These are phyloP conservation scores for Tylopilus sp. DNA, from an alignment of 768 basidiomycete species.

Conservation along the genomic window DNA sequence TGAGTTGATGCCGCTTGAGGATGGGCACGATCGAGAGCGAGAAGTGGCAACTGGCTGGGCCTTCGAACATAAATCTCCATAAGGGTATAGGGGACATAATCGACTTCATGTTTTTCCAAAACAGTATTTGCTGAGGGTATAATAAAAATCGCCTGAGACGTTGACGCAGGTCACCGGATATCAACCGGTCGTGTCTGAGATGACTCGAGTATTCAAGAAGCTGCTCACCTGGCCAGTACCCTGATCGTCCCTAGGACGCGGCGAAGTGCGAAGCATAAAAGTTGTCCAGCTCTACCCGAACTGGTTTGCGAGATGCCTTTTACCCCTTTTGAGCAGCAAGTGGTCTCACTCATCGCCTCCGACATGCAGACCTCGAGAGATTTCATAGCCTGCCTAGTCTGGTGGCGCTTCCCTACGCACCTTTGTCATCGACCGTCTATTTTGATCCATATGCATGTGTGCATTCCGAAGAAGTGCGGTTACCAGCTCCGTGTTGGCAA, in stretches of 20 bases:
- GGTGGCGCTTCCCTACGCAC: background rate
- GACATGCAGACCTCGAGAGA: constrained; percentile 2
- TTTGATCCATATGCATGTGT: background rate
- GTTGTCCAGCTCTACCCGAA: background rate
- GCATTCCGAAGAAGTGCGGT: background rate
- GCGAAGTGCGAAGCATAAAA: background rate
- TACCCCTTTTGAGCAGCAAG: background rate
- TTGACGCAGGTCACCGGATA: background rate
- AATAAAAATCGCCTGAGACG: too few species aligned
- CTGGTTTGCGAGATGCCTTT: background rate
- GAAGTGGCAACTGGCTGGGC: background rate
- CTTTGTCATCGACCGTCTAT: background rate
- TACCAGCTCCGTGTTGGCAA: background rate
- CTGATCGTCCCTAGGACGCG: background rate
- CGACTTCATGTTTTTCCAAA: background rate
- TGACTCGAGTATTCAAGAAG: background rate
- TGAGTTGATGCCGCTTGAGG: background rate
- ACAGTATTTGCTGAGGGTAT: too few species aligned
- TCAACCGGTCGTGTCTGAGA: background rate
- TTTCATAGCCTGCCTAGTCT: constrained; percentile 20
- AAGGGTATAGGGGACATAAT: background rate
- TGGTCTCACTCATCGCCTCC: background rate
- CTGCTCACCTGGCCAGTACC: background rate
- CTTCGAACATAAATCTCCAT: background rate
- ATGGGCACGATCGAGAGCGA: background rate